Percentiles rank a stretch among this genome's conserved stretches.
phyloP scores from a whole-genome alignment of 2,329 filamentous ascomycete species.

The Ascochyta koolunga region DNA sequence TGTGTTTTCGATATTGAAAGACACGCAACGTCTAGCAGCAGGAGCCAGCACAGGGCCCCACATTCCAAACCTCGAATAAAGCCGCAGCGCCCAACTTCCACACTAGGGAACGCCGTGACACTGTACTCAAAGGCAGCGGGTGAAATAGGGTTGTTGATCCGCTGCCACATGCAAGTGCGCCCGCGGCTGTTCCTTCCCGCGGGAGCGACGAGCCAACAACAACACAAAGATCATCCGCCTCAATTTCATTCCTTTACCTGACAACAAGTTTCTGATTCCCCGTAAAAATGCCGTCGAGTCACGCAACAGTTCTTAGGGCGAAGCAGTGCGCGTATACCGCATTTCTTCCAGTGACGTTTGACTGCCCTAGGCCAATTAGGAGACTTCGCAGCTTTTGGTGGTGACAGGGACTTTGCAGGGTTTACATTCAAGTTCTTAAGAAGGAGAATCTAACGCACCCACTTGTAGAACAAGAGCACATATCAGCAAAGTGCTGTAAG shows the following conservation, averaged over 20 bases:
- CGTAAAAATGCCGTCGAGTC: not conserved
- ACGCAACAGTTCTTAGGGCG: not conserved
- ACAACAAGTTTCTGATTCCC: constrained; percentile 1
- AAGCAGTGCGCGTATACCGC: too few species aligned
- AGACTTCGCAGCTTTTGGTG: too few species aligned
- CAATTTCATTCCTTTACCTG: not conserved
- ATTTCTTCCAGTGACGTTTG: too few species aligned
- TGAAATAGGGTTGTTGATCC: constrained; percentile 12
- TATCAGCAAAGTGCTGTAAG: too few species aligned
- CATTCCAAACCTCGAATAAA: constrained; percentile 6
- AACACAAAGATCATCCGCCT: not conserved
- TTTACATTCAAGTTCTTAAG: too few species aligned
- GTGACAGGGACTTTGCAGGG: too few species aligned
- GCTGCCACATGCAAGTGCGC: not conserved
- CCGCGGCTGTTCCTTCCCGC: constrained; percentile 14
- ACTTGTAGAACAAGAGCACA: too few species aligned
- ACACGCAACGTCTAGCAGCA: constrained; percentile 7
- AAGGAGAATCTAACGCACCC: too few species aligned
- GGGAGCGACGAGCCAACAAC: constrained; percentile 1
- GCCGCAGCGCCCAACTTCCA: constrained; percentile 15
- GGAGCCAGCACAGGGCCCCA: constrained; percentile 12
- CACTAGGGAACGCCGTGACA: constrained; percentile 8
- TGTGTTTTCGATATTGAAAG: not conserved
- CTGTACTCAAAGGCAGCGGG: constrained; percentile 5
- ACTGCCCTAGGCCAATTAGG: too few species aligned